These are phyloP conservation scores for Senna siamea DNA, from an alignment of 306 rosid genomes.

Conservation along the genomic window DNA sequence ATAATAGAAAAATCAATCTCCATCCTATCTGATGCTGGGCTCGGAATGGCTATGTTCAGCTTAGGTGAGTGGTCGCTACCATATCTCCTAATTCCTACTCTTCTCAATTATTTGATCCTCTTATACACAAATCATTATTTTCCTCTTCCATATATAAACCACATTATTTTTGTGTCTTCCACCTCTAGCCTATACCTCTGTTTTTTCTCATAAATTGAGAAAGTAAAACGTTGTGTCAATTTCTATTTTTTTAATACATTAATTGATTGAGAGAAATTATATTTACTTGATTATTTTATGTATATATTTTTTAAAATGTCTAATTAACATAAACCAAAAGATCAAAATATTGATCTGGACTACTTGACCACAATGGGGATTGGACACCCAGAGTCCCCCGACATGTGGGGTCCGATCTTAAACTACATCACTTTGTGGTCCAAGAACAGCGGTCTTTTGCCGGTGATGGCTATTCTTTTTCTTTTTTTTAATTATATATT, in stretches of 20 bases:
- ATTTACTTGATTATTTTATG: not conserved
- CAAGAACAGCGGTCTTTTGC: conserved; percentile 45
- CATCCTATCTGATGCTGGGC: conserved; percentile 97
- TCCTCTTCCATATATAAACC: conserved; percentile 23
- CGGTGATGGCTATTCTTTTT: not conserved
- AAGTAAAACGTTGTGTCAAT: conserved; percentile 3
- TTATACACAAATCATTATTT: conserved; percentile 13
- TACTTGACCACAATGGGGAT: conserved; percentile 39
- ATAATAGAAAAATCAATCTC: conserved; percentile 82
- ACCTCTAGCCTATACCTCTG: conserved; percentile 16
- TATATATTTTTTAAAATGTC: too few relatives aligned
- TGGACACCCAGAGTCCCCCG: conserved; percentile 61
- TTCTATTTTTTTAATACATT: not conserved
- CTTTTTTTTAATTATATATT: not conserved
- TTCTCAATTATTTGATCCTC: conserved; percentile 37
- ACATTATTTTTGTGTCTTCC: not conserved
- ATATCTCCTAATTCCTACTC: conserved; percentile 32
- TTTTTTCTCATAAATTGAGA: not conserved
- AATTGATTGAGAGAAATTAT: not conserved
- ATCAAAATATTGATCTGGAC: conserved; percentile 12
- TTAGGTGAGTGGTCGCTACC: conserved; percentile 67
- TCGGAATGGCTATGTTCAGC: conserved; percentile 99
- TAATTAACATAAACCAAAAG: not conserved
- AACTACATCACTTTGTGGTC: conserved; percentile 56
- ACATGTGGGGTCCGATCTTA: conserved; percentile 66